Evolutionary conservation across 2,329 filamentous ascomycete genomes (phyloP), one percentile per base, ranked within the genome.

Genomic region (Lecanicillium sp.): DNA sequence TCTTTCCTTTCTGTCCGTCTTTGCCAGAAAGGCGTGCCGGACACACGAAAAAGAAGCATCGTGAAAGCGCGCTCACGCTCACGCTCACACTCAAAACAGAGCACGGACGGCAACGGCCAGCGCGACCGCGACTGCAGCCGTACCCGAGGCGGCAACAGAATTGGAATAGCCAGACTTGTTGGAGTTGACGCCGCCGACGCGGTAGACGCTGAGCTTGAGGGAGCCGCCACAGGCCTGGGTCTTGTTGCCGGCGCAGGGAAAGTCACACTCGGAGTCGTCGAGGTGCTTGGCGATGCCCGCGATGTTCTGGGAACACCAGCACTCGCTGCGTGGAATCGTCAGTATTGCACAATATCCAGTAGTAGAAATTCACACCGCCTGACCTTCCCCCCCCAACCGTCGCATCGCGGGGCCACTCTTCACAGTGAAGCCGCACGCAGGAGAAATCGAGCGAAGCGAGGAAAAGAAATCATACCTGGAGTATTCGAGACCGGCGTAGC

Each of bases 301-400:
- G n/a, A 83, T 56, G 39, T 65, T 64, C 15, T 71, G 65, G 19
- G 74, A 69, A 60, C 80, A 83, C 71, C 77, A 83, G 68, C 79
- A 83, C 64, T 82, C 78, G 47, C 76, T 77, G 27, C 27, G 44
- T 12, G 20, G 17, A 14, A 39, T 39, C 12, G 5, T 21, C 3
- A 20, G 21, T 41, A 41, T 17, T 23, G 6, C 23, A 9, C 23
- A 12, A n/a, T n/a, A n/a, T n/a, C n/a, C n/a, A n/a, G n/a, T n/a
- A n/a, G n/a, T n/a, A n/a, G n/a, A n/a, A n/a, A n/a, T n/a, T n/a
- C n/a, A n/a, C n/a, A n/a, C n/a, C n/a, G n/a, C n/a, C n/a, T n/a
- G n/a, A n/a, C n/a, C n/a, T n/a, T n/a, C n/a, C n/a, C n/a, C n/a
- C n/a, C n/a, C n/a, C n/a, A n/a, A n/a, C n/a, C n/a, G n/a, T n/a